Evolutionary conservation across 2,329 filamentous ascomycete species (phyloP), one percentile per base, ranked within the genome.

Genomic region (Aureobasidium sp.): DNA sequence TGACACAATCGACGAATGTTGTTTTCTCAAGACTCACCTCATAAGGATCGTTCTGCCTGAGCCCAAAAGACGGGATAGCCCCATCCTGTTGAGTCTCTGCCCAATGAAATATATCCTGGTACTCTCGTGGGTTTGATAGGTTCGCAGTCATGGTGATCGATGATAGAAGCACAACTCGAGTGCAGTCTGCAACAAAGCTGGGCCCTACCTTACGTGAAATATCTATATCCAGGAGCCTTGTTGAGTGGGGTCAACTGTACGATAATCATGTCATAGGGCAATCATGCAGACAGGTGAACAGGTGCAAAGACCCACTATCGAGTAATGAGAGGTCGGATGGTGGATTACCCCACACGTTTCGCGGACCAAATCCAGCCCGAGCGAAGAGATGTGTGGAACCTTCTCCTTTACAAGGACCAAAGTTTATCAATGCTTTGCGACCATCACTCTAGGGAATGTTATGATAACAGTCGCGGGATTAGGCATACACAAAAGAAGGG

Each of bases 21-120:
- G 6, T 50, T 18, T 31, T 2, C 6, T 18, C 10, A 10, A 31
- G 2, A 18, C 27, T 3, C 9, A 50, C 47, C 27, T 50, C 27
- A 29, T 50, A 31, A 20, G 47, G 47, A 31, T 50, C 47, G 6
- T 50, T 31, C 25, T 50, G 29, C 13, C 25, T 29, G 5, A 16
- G 27, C 20, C 27, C 47, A 20, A 50, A 50, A 8, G 47, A 50
- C 20, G 47, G 27, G 3, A 50, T 18, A 18, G 47, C 16, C 8
- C 47, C 47, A 10, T 50, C 27, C 18, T 50, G 27, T 27, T 50
- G 47, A 3, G 47, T 50, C 27, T 50, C 47, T 20, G 47, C 47
- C 47, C 47, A 50, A 20, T 55, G 53, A 33, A 55, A 40, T 9
- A 55, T 55, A 13, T 55, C 53, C 18, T 55, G 53, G 13, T 55